Base-by-base conservation (phyloP, 345 rosid genomes). In the Salix dunnii region DNA sequence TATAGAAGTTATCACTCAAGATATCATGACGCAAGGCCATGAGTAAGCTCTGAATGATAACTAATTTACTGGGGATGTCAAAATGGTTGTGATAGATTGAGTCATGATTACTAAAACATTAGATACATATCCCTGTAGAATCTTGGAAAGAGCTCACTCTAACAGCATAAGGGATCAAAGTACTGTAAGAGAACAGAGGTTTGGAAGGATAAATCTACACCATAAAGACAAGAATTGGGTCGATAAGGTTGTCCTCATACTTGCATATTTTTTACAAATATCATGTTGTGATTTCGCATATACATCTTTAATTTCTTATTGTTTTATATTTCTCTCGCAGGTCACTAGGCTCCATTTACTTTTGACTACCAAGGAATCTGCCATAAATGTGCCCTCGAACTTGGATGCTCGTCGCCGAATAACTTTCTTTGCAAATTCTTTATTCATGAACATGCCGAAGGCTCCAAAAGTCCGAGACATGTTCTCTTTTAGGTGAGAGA, bases 321-420 rank as follows among this genome's bases (percentile, higher is more conserved):
- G 10, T 78, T 78, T 58, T 72, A 53, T 43, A 55, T 65, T 69
- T 48, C 60, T 62, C 27, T 20, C 72, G 67, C 74, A 96, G 99
- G 89, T 92, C 80, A 88, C 81, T 63, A 83, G 98, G 88, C 91
- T 96, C 62, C 73, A 78, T 81, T 84, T 96, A 77, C 99, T 96
- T 78, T 78, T 94, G 82, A 92, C 98, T 33, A 89, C 91, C 65
- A 94, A 92, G 92, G 99, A 96, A 85, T 94, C 99, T 67, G 98
- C 99, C 21, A 93, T 92, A 70, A 94, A 96, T 61, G 91, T 94
- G 74, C 99, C 99, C 60, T 89, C 88, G 65, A 96, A 88, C 84
- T 88, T 96, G 90, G 99, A 96, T 43, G 99, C 97, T 82, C 97
- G 99, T 40, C 97, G 98, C 65, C 91, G 99, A 55, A 91, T 96